Evolutionary conservation across 257 asterid genomes (phyloP), one percentile per base, ranked within the genome.

Genomic region (Jacaranda copaia): DNA sequence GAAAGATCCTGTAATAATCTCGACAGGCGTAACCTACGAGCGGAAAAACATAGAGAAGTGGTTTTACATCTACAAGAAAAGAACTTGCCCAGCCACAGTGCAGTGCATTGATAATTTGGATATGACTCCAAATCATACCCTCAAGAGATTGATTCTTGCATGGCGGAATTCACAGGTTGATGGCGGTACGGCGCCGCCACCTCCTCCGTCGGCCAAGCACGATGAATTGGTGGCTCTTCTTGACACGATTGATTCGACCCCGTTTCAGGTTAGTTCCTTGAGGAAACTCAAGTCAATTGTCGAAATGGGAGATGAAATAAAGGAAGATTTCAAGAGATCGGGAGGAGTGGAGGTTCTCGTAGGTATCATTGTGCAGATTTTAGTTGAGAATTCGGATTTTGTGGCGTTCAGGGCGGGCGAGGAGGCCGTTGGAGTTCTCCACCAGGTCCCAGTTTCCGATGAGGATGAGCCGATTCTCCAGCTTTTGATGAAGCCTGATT

Each of bases 61-160:
- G 99, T 87, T 94, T 77, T 72, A 56, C 18, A 73, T 79, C 0
- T 94, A 91, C 85, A 82, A 84, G 63, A 94, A 94, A 15, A 88
- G 57, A 51, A 88, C 94, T 1, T 94, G 99, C 66, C 99, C 99
- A 0, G 91, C 98, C 16, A 94, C 99, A 48, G 92, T 91, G 97
- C 97, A 89, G 68, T 12, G 49, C 48, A 49, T 89, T 66, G 80
- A 88, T 0, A 48, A 19, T 13, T 68, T 82, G 0, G 95, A 89
- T 8, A 84, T 83, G 56, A 92, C 98, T 18, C 98, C 98, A 2
- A 94, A 94, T 69, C 98, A 89, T 49, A 94, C 94, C 15, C 91
- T 94, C 81, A 83, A 82, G 66, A 78, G 98, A 16, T 76, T 94
- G 18, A 94, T 94, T 58, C 35, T 32, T 3, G 70, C 97, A 0